Base-by-base conservation (phyloP, 495 filamentous ascomycete species). In the Copromyces sp. region DNA sequence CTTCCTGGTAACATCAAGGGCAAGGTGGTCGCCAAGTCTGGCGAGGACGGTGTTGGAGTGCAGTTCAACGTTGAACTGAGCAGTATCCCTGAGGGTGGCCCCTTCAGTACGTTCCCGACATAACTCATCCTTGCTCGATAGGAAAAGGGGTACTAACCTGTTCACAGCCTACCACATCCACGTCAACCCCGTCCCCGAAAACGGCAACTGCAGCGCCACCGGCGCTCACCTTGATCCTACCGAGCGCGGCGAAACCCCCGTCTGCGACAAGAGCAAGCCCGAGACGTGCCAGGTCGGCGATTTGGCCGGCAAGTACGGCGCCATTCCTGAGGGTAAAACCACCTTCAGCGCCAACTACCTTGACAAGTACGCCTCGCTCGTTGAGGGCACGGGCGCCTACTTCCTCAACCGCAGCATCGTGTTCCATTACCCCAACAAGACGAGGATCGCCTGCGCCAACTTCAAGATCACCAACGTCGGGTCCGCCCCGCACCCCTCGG, bases 201-300 rank as follows among this genome's bases (percentile, higher is more conserved):
- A 90, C 76, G 94, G 94, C 72, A 94, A 93, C 86, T 97, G 94
- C 85, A 91, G 89, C 69, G 84, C 79, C 4, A 90, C 93, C 11
- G 80, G 88, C 20, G 89, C 83, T 0, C 94, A 96, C 71, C 78
- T 84, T 9, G 83, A 86, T 72, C 84, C 84, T 73, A 83, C 77
- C 74, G 80, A 84, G 65, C 89, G 91, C 72, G 89, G 89, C 71
- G 89, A 94, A 79, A 78, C 78, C 17, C 84, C 89, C 45, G 74
- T 86, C 9, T 97, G 94, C 82, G 84, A 95, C 81, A 53, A 82
- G 9, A 79, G 78, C 11, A 77, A 82, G 38, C 91, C 92, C 9
- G 77, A 88, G 73, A 91, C 89, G 0, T 97, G 94, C 84, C 89
- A 96, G 80, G 89, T 92, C 37, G 94, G 94, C 73, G 94, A 97